Conservation (phyloP, 495 filamentous ascomycete species). For the Aspergillus bertholletiae region DNA sequence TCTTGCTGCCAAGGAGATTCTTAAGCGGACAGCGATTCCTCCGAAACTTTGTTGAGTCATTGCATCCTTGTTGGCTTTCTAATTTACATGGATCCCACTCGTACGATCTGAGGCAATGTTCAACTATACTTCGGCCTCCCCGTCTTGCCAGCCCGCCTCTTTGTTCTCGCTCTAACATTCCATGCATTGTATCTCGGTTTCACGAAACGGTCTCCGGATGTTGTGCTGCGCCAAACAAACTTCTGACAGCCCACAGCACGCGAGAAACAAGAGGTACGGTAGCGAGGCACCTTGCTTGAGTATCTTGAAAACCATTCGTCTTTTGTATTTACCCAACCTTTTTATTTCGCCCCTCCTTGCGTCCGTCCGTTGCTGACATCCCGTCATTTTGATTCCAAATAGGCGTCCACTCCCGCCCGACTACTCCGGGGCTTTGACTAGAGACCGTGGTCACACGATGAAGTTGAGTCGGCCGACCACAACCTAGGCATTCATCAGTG, state of each 20-base stretch:
- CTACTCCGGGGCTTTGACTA: neutral
- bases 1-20: constrained; percentile 7
- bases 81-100: constrained; percentile 1
- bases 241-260: constrained; percentile 17
- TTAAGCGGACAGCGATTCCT: neutral
- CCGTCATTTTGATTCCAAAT: neutral
- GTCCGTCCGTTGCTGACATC: neutral
- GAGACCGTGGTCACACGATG: constrained; percentile 1
- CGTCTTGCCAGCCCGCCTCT: neutral
- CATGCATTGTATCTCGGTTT: constrained; percentile 21
- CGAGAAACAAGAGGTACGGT: constrained; percentile 1
- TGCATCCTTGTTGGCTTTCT: neutral
- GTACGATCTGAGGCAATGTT: neutral
- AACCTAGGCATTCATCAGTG: neutral
- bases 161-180: constrained; percentile 12
- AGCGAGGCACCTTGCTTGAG: neutral
- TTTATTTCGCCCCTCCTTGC: neutral
- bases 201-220: constrained; percentile 26
- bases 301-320: neutral
- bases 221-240: constrained; percentile 23
- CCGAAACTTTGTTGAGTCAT: neutral
- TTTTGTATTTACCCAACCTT: neutral
- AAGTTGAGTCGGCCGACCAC: neutral
- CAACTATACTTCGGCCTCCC: neutral
- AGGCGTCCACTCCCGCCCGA: neutral